Evolutionary conservation across 352 stramenopile species (phyloP).

Genomic region (Phytophthora fragariaefolia): DNA sequence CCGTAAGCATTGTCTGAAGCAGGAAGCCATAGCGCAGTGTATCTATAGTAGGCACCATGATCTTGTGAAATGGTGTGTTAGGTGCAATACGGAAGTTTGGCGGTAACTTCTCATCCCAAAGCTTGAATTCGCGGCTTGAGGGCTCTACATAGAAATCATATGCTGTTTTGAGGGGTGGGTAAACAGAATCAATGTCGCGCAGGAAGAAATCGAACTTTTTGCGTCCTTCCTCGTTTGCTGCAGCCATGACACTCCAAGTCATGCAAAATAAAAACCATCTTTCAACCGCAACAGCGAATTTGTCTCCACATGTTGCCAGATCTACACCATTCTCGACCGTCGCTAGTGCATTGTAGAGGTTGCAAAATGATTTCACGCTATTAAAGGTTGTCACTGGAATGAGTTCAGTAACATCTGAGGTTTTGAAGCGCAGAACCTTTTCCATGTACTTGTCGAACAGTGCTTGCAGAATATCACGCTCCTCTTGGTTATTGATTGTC

Average conservation of each 20-base stretch:
- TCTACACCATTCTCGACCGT: conserved; percentile 79
- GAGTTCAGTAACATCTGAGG: conserved; percentile 67
- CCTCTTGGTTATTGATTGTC: conserved; percentile 65
- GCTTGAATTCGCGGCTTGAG: conserved; percentile 75
- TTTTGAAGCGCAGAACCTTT: conserved; percentile 74
- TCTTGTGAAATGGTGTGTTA: conserved; percentile 84
- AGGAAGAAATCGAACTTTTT: conserved; percentile 90
- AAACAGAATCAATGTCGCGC: conserved; percentile 93
- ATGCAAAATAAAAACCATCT: conserved; percentile 90
- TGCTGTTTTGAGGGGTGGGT: conserved; percentile 90
- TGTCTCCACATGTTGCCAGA: conserved; percentile 63
- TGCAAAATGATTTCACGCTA: conserved; percentile 85
- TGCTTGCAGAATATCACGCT: conserved; percentile 67
- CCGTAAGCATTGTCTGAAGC: conserved; percentile 77
- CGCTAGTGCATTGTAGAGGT: conserved; percentile 82
- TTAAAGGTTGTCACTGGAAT: conserved; percentile 86
- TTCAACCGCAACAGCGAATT: conserved; percentile 71
- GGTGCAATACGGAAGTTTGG: conserved; percentile 75
- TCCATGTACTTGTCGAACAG: conserved; percentile 89
- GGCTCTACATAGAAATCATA: conserved; percentile 95
- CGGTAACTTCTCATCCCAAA: conserved; percentile 86
- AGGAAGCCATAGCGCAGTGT: conserved; percentile 85
- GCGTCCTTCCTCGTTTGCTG: conserved; percentile 84
- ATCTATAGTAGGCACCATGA: conserved; percentile 89
- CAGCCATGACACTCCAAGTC: conserved; percentile 87